Evolutionary conservation across 106 monocot genomes (phyloP).

Genomic region (Xerophyta viscosa): DNA sequence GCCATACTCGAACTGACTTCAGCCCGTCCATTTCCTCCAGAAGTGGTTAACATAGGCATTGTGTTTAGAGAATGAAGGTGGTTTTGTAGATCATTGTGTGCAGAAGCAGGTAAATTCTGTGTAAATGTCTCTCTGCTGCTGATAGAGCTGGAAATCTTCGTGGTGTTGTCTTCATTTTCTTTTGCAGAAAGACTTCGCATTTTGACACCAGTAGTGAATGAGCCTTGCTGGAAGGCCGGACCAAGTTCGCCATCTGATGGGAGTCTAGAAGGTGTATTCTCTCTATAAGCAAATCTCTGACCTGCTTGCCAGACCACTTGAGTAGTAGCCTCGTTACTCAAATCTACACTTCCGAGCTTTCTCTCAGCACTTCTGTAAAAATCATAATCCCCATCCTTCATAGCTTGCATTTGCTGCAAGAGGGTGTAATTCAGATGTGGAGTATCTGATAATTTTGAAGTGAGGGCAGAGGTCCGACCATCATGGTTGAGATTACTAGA

Average conservation of each 20-base stretch:
- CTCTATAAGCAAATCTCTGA: slow-evolving; percentile 16
- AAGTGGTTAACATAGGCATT: slow-evolving; percentile 5
- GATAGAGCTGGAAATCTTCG: slow-evolving; percentile 1
- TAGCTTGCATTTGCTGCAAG: slow-evolving; percentile 36
- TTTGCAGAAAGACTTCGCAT: slow-evolving; percentile 49
- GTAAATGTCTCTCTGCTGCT: slow-evolving; percentile 18
- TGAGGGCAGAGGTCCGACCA: background rate
- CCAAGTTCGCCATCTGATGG: slow-evolving; percentile 16
- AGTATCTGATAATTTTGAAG: slow-evolving; percentile 1
- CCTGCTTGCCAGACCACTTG: slow-evolving; percentile 1
- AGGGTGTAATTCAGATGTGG: slow-evolving; percentile 25
- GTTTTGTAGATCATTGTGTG: slow-evolving; percentile 21
- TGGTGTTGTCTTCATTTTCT: slow-evolving; percentile 23
- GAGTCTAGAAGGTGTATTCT: slow-evolving; percentile 11
- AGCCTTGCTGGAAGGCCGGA: slow-evolving; percentile 18
- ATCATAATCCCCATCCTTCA: slow-evolving; percentile 21
- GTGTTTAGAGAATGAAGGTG: slow-evolving; percentile 8
- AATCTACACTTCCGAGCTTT: slow-evolving; percentile 20
- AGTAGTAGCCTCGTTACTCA: slow-evolving; percentile 6
- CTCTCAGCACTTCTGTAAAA: slow-evolving; percentile 12
- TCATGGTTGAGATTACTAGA: slow-evolving; percentile 5
- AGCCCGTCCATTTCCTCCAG: slow-evolving; percentile 7
- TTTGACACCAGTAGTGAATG: slow-evolving; percentile 28
- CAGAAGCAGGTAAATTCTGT: slow-evolving; percentile 7
- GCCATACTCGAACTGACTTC: slow-evolving; percentile 37